Conservation (phyloP, 2,329 filamentous ascomycete genomes). For the Lasiodiplodia sp. region DNA sequence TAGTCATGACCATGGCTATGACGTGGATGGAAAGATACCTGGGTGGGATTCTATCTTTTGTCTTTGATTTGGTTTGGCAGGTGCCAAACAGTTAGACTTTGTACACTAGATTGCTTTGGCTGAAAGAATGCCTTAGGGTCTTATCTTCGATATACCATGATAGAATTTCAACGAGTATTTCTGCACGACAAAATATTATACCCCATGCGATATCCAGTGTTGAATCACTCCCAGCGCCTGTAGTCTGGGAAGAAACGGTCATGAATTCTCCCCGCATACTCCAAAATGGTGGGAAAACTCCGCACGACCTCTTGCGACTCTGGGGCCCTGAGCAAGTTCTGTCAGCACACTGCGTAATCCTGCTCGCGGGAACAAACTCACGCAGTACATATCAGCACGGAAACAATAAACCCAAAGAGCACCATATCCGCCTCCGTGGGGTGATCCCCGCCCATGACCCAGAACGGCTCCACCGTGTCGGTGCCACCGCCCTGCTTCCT, state of each 20-base stretch:
- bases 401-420: constrained; percentile 65
- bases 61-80: constrained; percentile 8
- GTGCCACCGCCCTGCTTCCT: constrained; percentile 33
- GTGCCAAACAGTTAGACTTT: constrained; percentile 18
- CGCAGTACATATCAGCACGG: constrained; percentile 61
- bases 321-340: constrained; percentile 42
- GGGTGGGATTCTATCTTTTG: background rate
- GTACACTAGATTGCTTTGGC: background rate
- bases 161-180: constrained; percentile 13
- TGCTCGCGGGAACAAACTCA: constrained; percentile 48
- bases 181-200: background rate
- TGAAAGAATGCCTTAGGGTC: constrained; percentile 16
- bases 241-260: constrained; percentile 66
- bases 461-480: constrained; percentile 56
- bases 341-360: background rate
- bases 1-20: constrained; percentile 3
- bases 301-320: constrained; percentile 55
- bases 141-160: constrained; percentile 22
- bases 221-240: constrained; percentile 44
- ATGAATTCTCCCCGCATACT: constrained; percentile 66
- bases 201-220: background rate
- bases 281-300: constrained; percentile 57
- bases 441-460: constrained; percentile 61
- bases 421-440: constrained; percentile 66
- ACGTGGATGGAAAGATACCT: background rate